These are phyloP conservation scores for Naegleria lovaniensis DNA, from an alignment of 208 protist species.

Conservation along the genomic window DNA sequence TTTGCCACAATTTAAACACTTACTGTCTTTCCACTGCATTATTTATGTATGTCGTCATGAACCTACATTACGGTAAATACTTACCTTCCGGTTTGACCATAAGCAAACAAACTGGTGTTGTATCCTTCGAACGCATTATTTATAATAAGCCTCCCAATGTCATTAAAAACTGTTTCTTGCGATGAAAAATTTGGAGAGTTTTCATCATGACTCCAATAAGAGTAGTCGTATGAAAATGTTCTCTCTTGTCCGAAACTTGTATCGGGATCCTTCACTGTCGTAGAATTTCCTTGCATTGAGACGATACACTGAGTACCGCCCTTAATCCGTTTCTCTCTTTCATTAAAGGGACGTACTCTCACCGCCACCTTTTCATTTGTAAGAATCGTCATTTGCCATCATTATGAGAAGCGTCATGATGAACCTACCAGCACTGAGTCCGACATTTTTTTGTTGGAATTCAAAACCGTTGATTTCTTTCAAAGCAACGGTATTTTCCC, in stretches of 20 bases:
- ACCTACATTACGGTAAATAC: conserved; percentile 31
- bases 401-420: not conserved
- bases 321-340: conserved; percentile 29
- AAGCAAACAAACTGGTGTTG: conserved; percentile 54
- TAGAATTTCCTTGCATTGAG: conserved; percentile 41
- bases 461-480: too few species aligned
- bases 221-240: conserved; percentile 50
- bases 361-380: conserved; percentile 17
- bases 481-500: too few species aligned
- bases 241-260: conserved; percentile 40
- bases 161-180: conserved; percentile 48
- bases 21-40: conserved; percentile 12
- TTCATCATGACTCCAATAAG: conserved; percentile 47
- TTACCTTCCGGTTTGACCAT: conserved; percentile 48
- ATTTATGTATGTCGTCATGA: not conserved
- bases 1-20: not conserved
- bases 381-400: not conserved
- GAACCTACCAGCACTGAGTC: not conserved
- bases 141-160: conserved; percentile 44
- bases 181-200: conserved; percentile 30
- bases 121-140: conserved; percentile 52
- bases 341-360: not conserved
- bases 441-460: not conserved
- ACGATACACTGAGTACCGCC: conserved; percentile 47
- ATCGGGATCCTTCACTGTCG: conserved; percentile 43